phyloP scores from a whole-genome alignment of 148 eudicot species.

The Cornus kousa region DNA sequence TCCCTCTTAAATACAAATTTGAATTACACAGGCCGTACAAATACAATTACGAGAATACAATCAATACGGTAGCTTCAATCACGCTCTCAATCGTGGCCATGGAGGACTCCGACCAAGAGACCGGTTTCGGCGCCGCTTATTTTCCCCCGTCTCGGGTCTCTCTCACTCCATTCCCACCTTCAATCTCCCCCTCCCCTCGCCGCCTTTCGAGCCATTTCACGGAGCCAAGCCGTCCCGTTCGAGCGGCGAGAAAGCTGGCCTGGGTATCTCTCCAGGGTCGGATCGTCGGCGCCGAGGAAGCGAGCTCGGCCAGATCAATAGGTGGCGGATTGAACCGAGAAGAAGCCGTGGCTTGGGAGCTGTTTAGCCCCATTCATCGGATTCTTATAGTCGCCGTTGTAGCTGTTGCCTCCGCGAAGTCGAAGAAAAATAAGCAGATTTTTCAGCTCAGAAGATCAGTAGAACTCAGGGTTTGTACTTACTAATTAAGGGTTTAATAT shows the following conservation, averaged over 20 bases:
- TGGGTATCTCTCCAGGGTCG: conserved; percentile 83
- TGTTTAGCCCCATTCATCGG: conserved; percentile 78
- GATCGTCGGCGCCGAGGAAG: conserved; percentile 77
- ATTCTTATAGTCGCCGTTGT: conserved; percentile 64
- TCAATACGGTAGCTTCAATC: conserved; percentile 16
- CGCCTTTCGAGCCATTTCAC: conserved; percentile 68
- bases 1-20: conserved; percentile 19
- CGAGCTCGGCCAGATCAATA: conserved; percentile 52
- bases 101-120: conserved; percentile 18
- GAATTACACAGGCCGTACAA: background rate
- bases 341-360: conserved; percentile 76
- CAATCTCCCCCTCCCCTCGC: conserved; percentile 37
- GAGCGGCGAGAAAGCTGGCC: conserved; percentile 38
- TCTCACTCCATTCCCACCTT: conserved; percentile 43
- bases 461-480: conserved; percentile 55
- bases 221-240: conserved; percentile 46
- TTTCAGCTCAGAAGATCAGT: conserved; percentile 50
- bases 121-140: conserved; percentile 11
- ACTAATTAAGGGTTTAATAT: conserved; percentile 13
- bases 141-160: conserved; percentile 33
- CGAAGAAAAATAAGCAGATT: conserved; percentile 57
- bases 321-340: conserved; percentile 34
- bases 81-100: conserved; percentile 18
- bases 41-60: background rate
- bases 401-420: conserved; percentile 58